phyloP scores from a whole-genome alignment of 176 grass and related monocot species.

The Juncus effusus region DNA sequence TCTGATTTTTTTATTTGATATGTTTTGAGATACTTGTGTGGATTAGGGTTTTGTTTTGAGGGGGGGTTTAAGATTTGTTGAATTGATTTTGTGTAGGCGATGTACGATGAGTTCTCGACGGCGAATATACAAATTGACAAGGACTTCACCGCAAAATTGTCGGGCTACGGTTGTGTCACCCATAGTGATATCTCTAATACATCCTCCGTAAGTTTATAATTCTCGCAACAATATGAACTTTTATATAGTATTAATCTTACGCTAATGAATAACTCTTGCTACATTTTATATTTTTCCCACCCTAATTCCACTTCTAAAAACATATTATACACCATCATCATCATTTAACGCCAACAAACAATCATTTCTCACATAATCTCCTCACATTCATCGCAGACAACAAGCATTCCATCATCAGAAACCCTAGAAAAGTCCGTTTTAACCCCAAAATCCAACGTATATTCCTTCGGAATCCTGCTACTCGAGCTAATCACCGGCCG shows the following conservation, averaged over 20 bases:
- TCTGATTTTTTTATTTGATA: too few relatives aligned
- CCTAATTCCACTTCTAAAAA: background rate
- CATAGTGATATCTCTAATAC: slow-evolving; percentile 57
- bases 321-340: too few relatives aligned
- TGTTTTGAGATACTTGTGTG: too few relatives aligned
- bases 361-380: too few relatives aligned
- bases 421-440: slow-evolving; percentile 92
- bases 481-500: slow-evolving; percentile 90
- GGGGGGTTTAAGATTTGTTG: too few relatives aligned
- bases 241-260: too few relatives aligned
- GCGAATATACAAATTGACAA: slow-evolving; percentile 92
- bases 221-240: too few relatives aligned
- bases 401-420: slow-evolving; percentile 41
- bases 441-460: slow-evolving; percentile 96
- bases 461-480: slow-evolving; percentile 91
- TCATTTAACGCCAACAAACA: too few relatives aligned
- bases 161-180: slow-evolving; percentile 77
- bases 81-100: slow-evolving; percentile 51
- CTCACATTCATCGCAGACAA: too few relatives aligned
- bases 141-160: slow-evolving; percentile 91
- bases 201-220: slow-evolving; percentile 47
- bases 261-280: too few relatives aligned
- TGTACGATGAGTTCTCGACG: slow-evolving; percentile 88
- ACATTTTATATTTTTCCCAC: background rate
- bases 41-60: too few relatives aligned